Conservation (phyloP, 192 early-diverging fungal genomes). For the Chytriomyces confervae region DNA sequence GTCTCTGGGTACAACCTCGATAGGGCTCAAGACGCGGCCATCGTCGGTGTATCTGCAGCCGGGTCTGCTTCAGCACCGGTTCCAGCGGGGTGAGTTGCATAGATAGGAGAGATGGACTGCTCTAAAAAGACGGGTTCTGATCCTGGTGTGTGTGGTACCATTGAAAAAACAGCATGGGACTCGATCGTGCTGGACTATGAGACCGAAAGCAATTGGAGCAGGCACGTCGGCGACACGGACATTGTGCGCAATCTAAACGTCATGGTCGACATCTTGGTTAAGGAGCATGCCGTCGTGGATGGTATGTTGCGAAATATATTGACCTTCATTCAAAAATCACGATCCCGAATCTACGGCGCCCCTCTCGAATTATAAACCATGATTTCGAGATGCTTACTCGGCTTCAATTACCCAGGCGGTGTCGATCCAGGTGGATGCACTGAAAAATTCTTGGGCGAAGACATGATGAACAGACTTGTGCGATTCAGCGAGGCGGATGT, state of each 20-base stretch:
- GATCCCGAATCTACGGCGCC: neutral
- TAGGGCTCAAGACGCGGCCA: neutral
- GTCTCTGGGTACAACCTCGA: neutral
- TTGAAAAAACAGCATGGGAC: conserved; percentile 23
- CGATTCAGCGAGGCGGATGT: conserved; percentile 76
- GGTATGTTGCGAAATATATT: conserved; percentile 52
- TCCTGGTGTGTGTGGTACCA: too few relatives aligned
- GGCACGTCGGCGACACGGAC: conserved; percentile 72
- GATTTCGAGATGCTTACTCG: neutral
- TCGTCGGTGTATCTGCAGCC: neutral
- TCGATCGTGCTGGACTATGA: conserved; percentile 35
- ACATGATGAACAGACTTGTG: conserved; percentile 81
- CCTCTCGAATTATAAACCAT: too few relatives aligned
- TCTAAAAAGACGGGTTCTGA: too few relatives aligned
- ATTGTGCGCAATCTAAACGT: conserved; percentile 75
- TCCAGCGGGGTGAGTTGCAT: neutral
- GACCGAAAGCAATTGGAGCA: conserved; percentile 40
- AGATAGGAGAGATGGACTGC: too few relatives aligned
- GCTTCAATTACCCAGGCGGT: conserved; percentile 14
- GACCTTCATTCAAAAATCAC: neutral
- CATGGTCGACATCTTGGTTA: conserved; percentile 88
- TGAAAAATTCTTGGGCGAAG: conserved; percentile 86
- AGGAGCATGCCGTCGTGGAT: conserved; percentile 81
- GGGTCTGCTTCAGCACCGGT: neutral
- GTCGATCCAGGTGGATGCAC: conserved; percentile 80